phyloP scores from a whole-genome alignment of 2,329 filamentous ascomycete genomes.

The Amphichorda felina region DNA sequence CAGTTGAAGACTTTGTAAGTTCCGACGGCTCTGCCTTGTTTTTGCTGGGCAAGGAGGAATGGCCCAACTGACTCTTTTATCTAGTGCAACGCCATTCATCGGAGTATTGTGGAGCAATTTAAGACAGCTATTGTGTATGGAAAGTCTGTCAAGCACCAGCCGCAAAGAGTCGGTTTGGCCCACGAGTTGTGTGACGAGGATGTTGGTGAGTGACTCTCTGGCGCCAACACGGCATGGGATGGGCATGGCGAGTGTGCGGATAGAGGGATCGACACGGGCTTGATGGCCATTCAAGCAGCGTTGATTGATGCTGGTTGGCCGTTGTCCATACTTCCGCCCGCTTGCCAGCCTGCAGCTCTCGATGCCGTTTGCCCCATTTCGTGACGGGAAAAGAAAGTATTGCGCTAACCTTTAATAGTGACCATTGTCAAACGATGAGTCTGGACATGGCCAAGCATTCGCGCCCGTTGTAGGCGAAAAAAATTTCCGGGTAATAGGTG shows the following conservation, averaged over 20 bases:
- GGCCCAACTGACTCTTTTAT: slow-evolving; percentile 13
- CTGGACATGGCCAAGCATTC: background rate
- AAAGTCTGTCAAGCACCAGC: slow-evolving; percentile 96
- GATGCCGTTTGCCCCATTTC: background rate
- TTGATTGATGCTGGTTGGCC: background rate
- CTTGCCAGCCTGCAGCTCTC: background rate
- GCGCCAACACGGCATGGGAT: background rate
- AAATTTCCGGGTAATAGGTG: too few relatives aligned
- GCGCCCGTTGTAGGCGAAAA: too few relatives aligned
- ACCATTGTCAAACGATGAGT: slow-evolving; percentile 55
- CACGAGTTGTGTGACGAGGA: slow-evolving; percentile 95
- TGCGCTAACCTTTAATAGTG: slow-evolving; percentile 19
- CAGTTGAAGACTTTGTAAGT: slow-evolving; percentile 94
- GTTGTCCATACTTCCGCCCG: background rate
- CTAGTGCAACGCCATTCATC: slow-evolving; percentile 94
- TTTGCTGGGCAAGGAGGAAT: background rate
- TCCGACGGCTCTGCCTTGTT: slow-evolving; percentile 5
- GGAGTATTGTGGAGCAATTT: slow-evolving; percentile 91
- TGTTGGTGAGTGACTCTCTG: slow-evolving; percentile 56
- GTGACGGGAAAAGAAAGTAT: background rate
- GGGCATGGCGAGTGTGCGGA: too few relatives aligned
- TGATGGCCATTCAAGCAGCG: background rate
- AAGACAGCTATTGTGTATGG: slow-evolving; percentile 93
- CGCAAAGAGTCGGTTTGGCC: slow-evolving; percentile 80
- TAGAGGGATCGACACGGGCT: background rate